Percentiles rank a stretch among this genome's conserved stretches.
Evolutionary conservation across 352 stramenopile species (phyloP).

Genomic region (Phytophthora macrochlamydospora): DNA sequence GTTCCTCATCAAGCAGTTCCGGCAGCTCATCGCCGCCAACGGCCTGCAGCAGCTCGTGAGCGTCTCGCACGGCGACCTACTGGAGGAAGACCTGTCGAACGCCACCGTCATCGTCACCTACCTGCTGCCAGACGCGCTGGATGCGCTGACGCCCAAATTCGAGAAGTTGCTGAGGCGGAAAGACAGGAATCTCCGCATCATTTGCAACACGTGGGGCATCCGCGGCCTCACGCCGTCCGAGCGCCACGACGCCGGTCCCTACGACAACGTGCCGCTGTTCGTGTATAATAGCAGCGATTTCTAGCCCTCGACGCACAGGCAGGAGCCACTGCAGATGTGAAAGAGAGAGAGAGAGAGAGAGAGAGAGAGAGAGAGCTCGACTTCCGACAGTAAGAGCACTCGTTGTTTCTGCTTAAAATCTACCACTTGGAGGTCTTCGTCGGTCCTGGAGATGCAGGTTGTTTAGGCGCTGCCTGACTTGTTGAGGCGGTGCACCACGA

Average conservation of each 20-base stretch:
- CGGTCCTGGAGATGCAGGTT: too few species aligned
- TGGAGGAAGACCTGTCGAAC: conserved; percentile 53
- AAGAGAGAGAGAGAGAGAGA: background rate
- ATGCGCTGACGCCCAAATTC: conserved; percentile 47
- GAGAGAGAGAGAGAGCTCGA: background rate
- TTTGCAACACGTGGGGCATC: conserved; percentile 73
- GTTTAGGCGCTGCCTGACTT: conserved; percentile 58
- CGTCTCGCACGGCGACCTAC: conserved; percentile 52
- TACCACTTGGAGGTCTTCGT: too few species aligned
- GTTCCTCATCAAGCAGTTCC: conserved; percentile 56
- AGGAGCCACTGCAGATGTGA: conserved; percentile 13
- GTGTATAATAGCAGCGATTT: conserved; percentile 42
- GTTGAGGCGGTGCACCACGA: conserved; percentile 84
- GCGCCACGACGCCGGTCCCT: conserved; percentile 43
- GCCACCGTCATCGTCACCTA: conserved; percentile 69
- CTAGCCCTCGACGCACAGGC: background rate
- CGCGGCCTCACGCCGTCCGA: conserved; percentile 33
- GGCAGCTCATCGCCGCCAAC: conserved; percentile 36
- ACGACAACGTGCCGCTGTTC: conserved; percentile 55
- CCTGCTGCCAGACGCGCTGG: conserved; percentile 55
- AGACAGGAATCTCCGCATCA: conserved; percentile 49
- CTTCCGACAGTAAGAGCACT: background rate
- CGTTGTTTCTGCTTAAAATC: conserved; percentile 7
- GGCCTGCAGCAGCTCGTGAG: conserved; percentile 47
- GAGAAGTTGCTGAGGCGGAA: conserved; percentile 36